Conservation (phyloP, 768 basidiomycete species). For the Mycena haematopus region DNA sequence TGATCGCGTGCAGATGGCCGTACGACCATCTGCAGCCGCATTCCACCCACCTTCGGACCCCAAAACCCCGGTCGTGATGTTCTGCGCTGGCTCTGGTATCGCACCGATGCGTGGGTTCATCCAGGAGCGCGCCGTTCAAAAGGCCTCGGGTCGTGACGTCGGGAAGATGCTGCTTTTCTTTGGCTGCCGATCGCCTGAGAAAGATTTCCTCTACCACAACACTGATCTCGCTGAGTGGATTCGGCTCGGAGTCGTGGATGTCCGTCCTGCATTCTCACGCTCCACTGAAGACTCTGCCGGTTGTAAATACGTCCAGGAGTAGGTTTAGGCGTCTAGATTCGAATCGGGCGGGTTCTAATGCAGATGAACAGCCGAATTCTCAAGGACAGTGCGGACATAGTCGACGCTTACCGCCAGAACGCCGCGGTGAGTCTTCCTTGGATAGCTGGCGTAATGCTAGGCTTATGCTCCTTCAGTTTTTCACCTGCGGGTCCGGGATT, state of each 20-base stretch:
- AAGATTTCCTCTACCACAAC: not conserved
- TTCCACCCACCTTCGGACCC: not conserved
- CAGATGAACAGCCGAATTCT: constrained; percentile 4
- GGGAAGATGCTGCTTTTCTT: not conserved
- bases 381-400: constrained; percentile 39
- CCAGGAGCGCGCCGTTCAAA: not conserved
- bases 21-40: not conserved
- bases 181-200: not conserved
- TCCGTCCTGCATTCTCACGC: not conserved
- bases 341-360: not conserved
- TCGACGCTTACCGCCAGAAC: constrained; percentile 36
- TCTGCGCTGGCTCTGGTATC: not conserved
- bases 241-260: not conserved
- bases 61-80: not conserved
- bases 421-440: constrained; percentile 38
- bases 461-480: constrained; percentile 38
- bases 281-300: not conserved
- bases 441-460: not conserved
- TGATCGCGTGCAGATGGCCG: not conserved
- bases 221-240: not conserved
- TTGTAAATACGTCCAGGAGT: not conserved
- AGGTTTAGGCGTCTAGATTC: not conserved
- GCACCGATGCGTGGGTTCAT: not conserved
- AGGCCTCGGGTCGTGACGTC: not conserved
- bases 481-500: constrained; percentile 48